A percentile compares a stretch with the other conserved stretches of the same genome.
phyloP scores from a whole-genome alignment of 2,329 filamentous ascomycete species.

The Fusarium incarnatum region DNA sequence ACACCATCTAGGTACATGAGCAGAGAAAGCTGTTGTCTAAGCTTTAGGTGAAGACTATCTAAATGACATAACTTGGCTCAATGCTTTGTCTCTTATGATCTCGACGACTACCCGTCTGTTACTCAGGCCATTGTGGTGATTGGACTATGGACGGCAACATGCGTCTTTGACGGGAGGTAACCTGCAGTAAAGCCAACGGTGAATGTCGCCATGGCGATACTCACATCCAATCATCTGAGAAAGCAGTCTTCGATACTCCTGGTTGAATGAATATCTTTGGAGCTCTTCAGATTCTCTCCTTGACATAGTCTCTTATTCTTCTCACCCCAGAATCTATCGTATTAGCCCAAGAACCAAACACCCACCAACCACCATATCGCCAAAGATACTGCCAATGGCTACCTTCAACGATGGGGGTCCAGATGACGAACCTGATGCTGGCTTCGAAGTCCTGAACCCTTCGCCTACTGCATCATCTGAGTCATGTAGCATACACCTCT shows the following conservation, averaged over 20 bases:
- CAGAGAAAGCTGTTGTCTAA: background rate
- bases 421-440: background rate
- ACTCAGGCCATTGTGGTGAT: background rate
- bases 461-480: background rate
- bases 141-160: background rate
- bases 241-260: background rate
- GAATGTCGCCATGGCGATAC: slow-evolving; percentile 3
- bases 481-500: background rate
- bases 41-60: background rate
- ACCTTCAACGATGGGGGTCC: background rate
- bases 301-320: background rate
- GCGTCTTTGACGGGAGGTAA: background rate
- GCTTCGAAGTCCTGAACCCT: background rate
- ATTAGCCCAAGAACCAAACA: background rate
- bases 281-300: background rate
- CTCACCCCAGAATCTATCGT: background rate
- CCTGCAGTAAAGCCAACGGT: slow-evolving; percentile 2
- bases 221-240: background rate
- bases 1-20: background rate
- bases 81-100: background rate
- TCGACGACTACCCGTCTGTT: no score
- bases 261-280: background rate
- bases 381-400: background rate
- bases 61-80: background rate
- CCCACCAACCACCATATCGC: background rate